Evolutionary conservation across 73 alveolate species (phyloP), one percentile per base, ranked within the genome.

Genomic region (Blepharisma stoltei): DNA sequence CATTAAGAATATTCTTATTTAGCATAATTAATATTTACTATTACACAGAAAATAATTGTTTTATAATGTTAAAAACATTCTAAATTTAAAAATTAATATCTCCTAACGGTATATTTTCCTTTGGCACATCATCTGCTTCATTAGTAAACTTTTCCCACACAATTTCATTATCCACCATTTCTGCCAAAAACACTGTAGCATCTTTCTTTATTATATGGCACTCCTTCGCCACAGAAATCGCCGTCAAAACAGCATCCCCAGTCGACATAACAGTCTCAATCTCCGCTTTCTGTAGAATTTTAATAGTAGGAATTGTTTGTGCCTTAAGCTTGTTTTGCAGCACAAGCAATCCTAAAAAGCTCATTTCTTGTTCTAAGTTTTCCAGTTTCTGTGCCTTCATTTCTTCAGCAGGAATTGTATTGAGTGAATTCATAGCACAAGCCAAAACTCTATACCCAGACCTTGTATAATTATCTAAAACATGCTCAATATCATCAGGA

Each of bases 361-460:
- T 55, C 79, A 94, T 45, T 77, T 86, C 88, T 48, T 77, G 49
- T 77, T 94, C 98, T 8, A 89, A 86, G 55, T 80, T 70, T 32
- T 89, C 93, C 70, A 95, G 86, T 48, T 82, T 66, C 23, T 55
- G 48, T 54, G 83, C 55, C 76, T 70, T 81, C 52, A 84, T 60
- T 9, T 20, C 23, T 14, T 8, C 46, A 66, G 86, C 88, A 38
- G 82, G 43, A 48, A 67, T 55, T 71, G 67, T 55, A 71, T 82
- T 75, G n/a, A 50, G 70, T 23, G 78, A 67, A 68, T 80, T 87
- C 6, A 84, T 76, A 32, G 93, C 95, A 84, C 92, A 81, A 46
- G 97, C 97, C 5, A 93, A 71, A 20, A 93, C 97, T 55, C 98
- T 77, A 71, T 82, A 91, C 7, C 98, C 98, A 6, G 79, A 81